Percentiles rank a stretch among this genome's conserved stretches.
These are phyloP conservation scores for Monosiga brevicollis DNA, from an alignment of 78 protist species.

Conservation along the genomic window DNA sequence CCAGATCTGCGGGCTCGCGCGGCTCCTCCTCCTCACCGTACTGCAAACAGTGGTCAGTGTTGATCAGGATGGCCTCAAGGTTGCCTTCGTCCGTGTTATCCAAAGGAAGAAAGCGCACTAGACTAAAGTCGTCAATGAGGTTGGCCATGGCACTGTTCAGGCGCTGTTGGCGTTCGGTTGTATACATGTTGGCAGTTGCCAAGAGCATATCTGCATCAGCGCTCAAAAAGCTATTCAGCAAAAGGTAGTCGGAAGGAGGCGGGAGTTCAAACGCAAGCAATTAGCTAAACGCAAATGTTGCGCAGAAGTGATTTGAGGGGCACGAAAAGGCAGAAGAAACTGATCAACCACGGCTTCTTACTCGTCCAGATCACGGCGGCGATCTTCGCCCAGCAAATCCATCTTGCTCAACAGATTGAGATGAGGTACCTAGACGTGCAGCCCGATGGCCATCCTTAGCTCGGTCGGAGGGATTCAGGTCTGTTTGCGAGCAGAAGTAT, in stretches of 20 bases:
- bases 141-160: slow-evolving; percentile 13
- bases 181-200: not conserved
- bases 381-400: slow-evolving; percentile 53
- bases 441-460: too few species aligned
- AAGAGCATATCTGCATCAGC: not conserved
- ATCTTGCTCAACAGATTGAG: slow-evolving; percentile 83
- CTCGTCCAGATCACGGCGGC: not conserved
- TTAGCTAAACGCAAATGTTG: not conserved
- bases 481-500: too few species aligned
- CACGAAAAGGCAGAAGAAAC: not conserved
- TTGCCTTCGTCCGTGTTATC: slow-evolving; percentile 41
- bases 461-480: too few species aligned
- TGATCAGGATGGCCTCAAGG: slow-evolving; percentile 3
- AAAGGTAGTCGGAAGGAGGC: not conserved
- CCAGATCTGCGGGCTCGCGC: too few species aligned
- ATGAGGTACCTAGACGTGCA: too few species aligned
- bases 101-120: slow-evolving; percentile 72
- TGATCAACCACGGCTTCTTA: not conserved
- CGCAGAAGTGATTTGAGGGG: not conserved
- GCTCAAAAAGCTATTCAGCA: not conserved
- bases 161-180: not conserved
- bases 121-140: slow-evolving; percentile 54
- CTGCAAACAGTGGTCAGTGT: slow-evolving; percentile 70
- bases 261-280: not conserved
- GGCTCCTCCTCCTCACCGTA: slow-evolving; percentile 84